Evolutionary conservation across 257 asterid genomes (phyloP).

Genomic region (Linaria vulgaris): DNA sequence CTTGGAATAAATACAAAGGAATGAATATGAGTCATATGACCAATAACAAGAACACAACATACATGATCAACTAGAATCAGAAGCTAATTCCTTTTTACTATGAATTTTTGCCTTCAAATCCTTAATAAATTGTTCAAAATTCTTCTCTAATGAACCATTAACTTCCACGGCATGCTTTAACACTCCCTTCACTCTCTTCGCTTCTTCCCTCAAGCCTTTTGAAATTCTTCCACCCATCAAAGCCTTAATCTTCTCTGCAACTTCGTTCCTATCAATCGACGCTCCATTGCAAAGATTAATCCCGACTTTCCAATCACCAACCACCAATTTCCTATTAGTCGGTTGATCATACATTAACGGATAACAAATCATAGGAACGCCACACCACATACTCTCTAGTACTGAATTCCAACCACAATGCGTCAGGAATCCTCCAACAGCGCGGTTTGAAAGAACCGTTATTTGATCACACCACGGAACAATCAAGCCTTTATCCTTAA

Average conservation of each 20-base stretch:
- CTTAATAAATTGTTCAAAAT: conserved; percentile 28
- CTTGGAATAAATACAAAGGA: no score
- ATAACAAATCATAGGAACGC: conserved; percentile 56
- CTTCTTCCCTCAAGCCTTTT: conserved; percentile 31
- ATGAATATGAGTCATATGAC: no score
- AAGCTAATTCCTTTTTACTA: not conserved
- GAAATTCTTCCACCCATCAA: conserved; percentile 33
- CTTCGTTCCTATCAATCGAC: conserved; percentile 30
- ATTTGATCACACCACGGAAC: conserved; percentile 51
- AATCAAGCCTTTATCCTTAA: conserved; percentile 36
- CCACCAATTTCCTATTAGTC: conserved; percentile 45
- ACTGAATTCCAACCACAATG: conserved; percentile 63
- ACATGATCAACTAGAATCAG: no score
- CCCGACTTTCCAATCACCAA: conserved; percentile 55
- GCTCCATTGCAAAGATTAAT: conserved; percentile 40
- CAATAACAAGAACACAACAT: no score
- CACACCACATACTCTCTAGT: conserved; percentile 51
- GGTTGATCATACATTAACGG: conserved; percentile 47
- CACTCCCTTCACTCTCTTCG: conserved; percentile 22
- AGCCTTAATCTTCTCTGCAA: conserved; percentile 31
- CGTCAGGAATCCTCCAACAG: conserved; percentile 52
- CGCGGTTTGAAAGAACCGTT: conserved; percentile 31
- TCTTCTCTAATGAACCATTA: conserved; percentile 34
- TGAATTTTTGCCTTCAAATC: conserved; percentile 29
- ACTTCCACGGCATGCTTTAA: conserved; percentile 25